phyloP scores from a whole-genome alignment of 768 basidiomycete species.

The Pulveroboletus frians region DNA sequence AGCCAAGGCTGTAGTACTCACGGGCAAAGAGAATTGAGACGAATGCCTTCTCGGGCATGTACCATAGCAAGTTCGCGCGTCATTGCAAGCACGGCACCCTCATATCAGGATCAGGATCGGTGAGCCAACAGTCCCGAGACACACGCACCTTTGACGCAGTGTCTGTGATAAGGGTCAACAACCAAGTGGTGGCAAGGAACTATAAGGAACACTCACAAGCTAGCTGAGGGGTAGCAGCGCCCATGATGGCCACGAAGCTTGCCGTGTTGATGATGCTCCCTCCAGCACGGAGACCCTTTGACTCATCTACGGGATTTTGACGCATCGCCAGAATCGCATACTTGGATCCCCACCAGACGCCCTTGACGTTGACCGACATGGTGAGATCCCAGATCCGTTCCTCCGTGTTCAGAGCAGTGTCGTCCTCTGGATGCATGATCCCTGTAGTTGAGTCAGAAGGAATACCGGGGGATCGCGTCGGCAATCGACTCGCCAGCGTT shows the following conservation, averaged over 20 bases:
- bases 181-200: background rate
- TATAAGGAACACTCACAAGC: constrained; percentile 56
- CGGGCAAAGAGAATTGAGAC: constrained; percentile 95
- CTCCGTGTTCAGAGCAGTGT: constrained; percentile 93
- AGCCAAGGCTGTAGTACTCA: constrained; percentile 37
- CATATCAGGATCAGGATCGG: constrained; percentile 10
- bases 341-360: constrained; percentile 99
- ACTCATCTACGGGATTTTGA: constrained; percentile 76
- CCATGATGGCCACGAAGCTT: constrained; percentile 92
- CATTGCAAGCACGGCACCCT: constrained; percentile 98
- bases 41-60: constrained; percentile 95
- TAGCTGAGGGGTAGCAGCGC: constrained; percentile 97
- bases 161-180: constrained; percentile 43
- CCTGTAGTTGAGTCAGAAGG: constrained; percentile 39
- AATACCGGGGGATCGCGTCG: background rate
- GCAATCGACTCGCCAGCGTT: constrained; percentile 61
- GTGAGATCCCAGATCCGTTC: constrained; percentile 95
- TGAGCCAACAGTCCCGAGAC: background rate
- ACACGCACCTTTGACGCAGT: constrained; percentile 81
- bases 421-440: constrained; percentile 97
- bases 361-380: constrained; percentile 94
- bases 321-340: constrained; percentile 97
- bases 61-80: constrained; percentile 97
- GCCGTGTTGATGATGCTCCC: constrained; percentile 98
- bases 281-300: constrained; percentile 73